A percentile compares a stretch with the other conserved stretches of the same genome.
Conservation (phyloP, 176 grass and related monocot genomes). For the Oryza nivara region DNA sequence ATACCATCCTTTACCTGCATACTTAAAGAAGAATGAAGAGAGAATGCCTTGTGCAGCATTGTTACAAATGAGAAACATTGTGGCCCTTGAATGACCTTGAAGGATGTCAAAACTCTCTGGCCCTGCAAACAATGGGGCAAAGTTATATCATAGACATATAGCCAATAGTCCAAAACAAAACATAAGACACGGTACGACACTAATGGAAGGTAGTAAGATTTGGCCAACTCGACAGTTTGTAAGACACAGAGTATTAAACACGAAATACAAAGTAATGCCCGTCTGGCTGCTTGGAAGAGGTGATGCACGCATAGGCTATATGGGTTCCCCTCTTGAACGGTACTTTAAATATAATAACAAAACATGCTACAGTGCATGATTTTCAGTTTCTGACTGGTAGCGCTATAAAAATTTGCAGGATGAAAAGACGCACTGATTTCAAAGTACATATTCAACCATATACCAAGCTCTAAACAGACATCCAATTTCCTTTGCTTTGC, state of each 20-base stretch:
- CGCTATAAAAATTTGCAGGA: constrained; percentile 13
- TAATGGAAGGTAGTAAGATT: constrained; percentile 7
- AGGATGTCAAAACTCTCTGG: constrained; percentile 94
- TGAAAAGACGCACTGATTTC: constrained; percentile 2
- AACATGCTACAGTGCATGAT: background rate
- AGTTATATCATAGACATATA: constrained; percentile 43
- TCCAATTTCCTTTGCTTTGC: constrained; percentile 7
- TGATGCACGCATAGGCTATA: background rate
- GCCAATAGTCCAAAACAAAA: constrained; percentile 28
- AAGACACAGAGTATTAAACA: background rate
- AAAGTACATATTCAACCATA: background rate
- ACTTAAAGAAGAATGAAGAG: constrained; percentile 99
- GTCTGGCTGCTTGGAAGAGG: background rate
- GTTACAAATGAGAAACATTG: constrained; percentile 94
- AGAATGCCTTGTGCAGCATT: constrained; percentile 99
- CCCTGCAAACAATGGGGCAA: constrained; percentile 57
- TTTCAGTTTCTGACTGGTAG: background rate
- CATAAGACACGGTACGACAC: background rate
- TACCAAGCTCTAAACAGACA: constrained; percentile 27
- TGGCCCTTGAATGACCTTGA: constrained; percentile 92
- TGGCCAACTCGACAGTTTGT: background rate
- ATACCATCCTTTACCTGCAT: constrained; percentile 70
- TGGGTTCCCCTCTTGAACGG: background rate
- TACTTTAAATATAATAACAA: constrained; percentile 16
- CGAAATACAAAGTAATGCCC: background rate